These are phyloP conservation scores for Trypanosoma boissoni DNA, from an alignment of 208 protist species.

Conservation along the genomic window DNA sequence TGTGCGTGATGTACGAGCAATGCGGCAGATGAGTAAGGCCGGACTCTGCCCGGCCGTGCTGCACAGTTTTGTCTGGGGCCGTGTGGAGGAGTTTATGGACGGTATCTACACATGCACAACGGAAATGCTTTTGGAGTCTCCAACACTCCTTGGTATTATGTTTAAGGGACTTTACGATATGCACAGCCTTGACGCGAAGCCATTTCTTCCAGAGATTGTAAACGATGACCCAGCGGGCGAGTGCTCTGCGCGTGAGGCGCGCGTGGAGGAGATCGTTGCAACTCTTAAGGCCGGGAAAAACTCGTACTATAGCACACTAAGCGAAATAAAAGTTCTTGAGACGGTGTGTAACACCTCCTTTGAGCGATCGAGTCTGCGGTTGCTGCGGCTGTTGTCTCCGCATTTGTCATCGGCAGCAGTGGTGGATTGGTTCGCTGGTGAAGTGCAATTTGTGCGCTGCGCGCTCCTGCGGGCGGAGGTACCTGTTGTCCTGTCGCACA, in stretches of 20 bases:
- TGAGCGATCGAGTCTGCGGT: conserved; percentile 69
- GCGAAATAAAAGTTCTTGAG: conserved; percentile 63
- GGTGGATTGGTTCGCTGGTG: conserved; percentile 40
- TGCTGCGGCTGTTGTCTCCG: conserved; percentile 59
- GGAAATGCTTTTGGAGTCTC: conserved; percentile 65
- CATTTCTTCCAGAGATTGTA: conserved; percentile 62
- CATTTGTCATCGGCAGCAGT: conserved; percentile 38
- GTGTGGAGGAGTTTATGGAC: conserved; percentile 85
- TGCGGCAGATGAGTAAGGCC: conserved; percentile 73
- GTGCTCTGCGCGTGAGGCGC: background rate
- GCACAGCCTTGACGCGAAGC: conserved; percentile 47
- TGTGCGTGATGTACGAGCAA: conserved; percentile 63
- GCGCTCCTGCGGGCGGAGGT: conserved; percentile 34
- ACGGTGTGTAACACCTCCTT: conserved; percentile 70
- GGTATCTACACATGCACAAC: conserved; percentile 68
- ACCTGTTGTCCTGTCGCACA: conserved; percentile 79
- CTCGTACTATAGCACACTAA: conserved; percentile 36
- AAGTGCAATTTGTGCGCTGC: conserved; percentile 53
- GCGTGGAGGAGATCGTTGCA: conserved; percentile 13
- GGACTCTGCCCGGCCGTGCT: conserved; percentile 66
- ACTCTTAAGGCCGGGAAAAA: conserved; percentile 18
- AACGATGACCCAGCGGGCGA: conserved; percentile 35
- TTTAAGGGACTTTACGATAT: conserved; percentile 49
- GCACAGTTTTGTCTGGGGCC: conserved; percentile 79
- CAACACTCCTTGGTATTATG: conserved; percentile 52